Evolutionary conservation across 2,329 filamentous ascomycete species (phyloP).

Genomic region (Botrytis paeoniae): DNA sequence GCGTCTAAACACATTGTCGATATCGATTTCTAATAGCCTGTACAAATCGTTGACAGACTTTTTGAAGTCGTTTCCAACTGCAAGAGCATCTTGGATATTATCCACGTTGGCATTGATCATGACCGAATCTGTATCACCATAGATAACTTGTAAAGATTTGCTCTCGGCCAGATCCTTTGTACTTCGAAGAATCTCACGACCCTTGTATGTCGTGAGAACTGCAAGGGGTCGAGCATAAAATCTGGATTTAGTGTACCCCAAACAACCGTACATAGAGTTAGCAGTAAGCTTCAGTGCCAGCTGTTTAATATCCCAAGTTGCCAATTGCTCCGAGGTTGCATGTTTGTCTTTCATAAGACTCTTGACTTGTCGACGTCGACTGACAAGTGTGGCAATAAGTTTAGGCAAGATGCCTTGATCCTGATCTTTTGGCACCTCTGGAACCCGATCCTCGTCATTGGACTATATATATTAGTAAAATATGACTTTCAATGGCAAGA

Average conservation of each 20-base stretch:
- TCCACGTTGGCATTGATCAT: slow-evolving; percentile 99
- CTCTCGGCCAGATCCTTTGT: slow-evolving; percentile 95
- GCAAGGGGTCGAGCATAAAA: slow-evolving; percentile 96
- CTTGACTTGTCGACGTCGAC: slow-evolving; percentile 87
- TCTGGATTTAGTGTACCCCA: slow-evolving; percentile 93
- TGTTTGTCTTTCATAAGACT: slow-evolving; percentile 92
- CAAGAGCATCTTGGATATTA: slow-evolving; percentile 84
- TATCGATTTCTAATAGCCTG: slow-evolving; percentile 90
- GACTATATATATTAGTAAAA: slow-evolving; percentile 44
- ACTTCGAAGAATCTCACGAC: slow-evolving; percentile 91
- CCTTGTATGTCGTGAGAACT: slow-evolving; percentile 94
- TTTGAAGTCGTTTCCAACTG: slow-evolving; percentile 93
- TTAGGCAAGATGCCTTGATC: slow-evolving; percentile 82
- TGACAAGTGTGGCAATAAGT: slow-evolving; percentile 89
- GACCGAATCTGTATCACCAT: slow-evolving; percentile 98
- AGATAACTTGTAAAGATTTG: slow-evolving; percentile 90
- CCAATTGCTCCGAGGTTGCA: slow-evolving; percentile 80
- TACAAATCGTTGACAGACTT: slow-evolving; percentile 92
- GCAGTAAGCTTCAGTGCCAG: slow-evolving; percentile 94
- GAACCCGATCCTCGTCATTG: slow-evolving; percentile 82
- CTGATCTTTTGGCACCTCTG: slow-evolving; percentile 76
- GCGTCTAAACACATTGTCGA: slow-evolving; percentile 94
- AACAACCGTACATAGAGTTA: slow-evolving; percentile 99
- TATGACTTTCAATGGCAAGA: not conserved
- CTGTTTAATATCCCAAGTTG: slow-evolving; percentile 98